Evolutionary conservation across 106 monocot genomes (phyloP), one percentile per base, ranked within the genome.

Genomic region (Gastrodia elata): DNA sequence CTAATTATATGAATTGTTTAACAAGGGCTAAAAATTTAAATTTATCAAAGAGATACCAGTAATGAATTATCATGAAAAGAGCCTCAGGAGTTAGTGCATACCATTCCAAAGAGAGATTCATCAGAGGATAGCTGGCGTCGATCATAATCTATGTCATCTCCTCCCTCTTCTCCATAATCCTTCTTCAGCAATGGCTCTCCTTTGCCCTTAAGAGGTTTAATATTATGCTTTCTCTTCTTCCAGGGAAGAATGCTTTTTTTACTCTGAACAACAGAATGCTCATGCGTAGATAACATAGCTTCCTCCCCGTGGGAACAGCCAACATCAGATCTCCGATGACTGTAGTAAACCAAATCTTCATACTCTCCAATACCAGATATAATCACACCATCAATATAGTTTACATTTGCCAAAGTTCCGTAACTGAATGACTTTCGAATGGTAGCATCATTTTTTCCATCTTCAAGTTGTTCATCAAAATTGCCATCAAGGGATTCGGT

Each of bases 381-480:
- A 33, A 72, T 20, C 13, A 39, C 14, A 32, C 71, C 48, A 49
- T 82, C 83, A 33, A 84, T 15, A 43, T 75, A 80, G 73, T 92
- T 92, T 32, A 83, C 83, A 78, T 85, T 83, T 43, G 83, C 79
- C 71, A 87, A 75, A 35, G 88, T 71, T 27, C 86, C 96, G 73
- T 96, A 96, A 73, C 87, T 92, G 75, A 92, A 92, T 33, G 96
- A 96, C 71, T 96, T 96, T 26, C 92, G 74, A 39, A 90, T 80
- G 42, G 38, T 87, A 33, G 78, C 39, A 32, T 79, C 79, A 34
- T 76, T 77, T 65, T 84, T 72, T 2, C 44, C 68, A 14, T 82
- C 80, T 80, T 91, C 82, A 18, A 61, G 10, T 38, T 79, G 86
- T 41, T 80, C 88, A 20, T 83, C 81, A 25, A 57, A 35, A 59